Conservation (phyloP, 192 early-diverging fungal genomes). For the Geranomyces variabilis region DNA sequence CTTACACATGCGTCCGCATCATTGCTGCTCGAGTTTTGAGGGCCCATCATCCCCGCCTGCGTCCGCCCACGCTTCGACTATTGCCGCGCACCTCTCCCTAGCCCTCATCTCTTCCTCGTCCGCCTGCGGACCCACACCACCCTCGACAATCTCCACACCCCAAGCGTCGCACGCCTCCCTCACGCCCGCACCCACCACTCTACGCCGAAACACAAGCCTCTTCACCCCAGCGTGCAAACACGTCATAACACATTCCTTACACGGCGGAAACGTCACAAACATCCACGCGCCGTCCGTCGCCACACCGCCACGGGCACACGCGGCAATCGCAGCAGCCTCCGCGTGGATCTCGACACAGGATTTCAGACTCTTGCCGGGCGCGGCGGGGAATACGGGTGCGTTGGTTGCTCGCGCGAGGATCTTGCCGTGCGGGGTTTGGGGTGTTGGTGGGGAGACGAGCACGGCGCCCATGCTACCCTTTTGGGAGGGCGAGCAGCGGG, state of each 20-base stretch:
- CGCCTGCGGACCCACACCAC: background rate
- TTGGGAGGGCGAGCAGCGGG: slow-evolving; percentile 19
- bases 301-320: slow-evolving; percentile 13
- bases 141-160: slow-evolving; percentile 37
- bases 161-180: slow-evolving; percentile 13
- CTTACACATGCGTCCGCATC: no score
- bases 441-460: slow-evolving; percentile 6
- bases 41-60: background rate
- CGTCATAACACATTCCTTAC: slow-evolving; percentile 35
- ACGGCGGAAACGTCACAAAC: slow-evolving; percentile 34
- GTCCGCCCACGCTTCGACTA: background rate
- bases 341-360: slow-evolving; percentile 32
- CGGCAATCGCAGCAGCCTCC: slow-evolving; percentile 7
- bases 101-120: slow-evolving; percentile 1
- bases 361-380: slow-evolving; percentile 13
- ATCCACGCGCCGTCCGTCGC: slow-evolving; percentile 12
- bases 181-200: background rate
- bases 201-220: slow-evolving; percentile 25
- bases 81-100: background rate
- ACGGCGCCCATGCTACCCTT: slow-evolving; percentile 38
- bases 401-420: slow-evolving; percentile 17
- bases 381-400: slow-evolving; percentile 27
- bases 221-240: slow-evolving; percentile 32
- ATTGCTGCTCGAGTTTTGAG: no score
- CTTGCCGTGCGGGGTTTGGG: background rate